Evolutionary conservation across 164 flowering plant species (phyloP).

Genomic region (Vitis amurensis): DNA sequence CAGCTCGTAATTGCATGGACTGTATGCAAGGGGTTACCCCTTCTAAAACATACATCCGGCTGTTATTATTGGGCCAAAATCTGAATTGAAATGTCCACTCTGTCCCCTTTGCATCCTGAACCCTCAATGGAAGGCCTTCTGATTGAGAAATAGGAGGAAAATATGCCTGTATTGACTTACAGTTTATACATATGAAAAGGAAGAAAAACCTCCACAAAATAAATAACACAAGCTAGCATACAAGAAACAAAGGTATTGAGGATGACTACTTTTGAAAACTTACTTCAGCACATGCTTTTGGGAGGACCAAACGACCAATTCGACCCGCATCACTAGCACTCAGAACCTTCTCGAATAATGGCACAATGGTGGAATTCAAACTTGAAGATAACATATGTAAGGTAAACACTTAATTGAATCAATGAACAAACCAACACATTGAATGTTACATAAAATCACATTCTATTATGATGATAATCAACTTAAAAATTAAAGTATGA

Average conservation of each 20-base stretch:
- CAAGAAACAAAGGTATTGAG: background rate
- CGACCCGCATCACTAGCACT: conserved; percentile 99
- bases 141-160: conserved; percentile 91
- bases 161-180: conserved; percentile 68
- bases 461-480: background rate
- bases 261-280: conserved; percentile 15
- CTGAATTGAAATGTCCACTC: conserved; percentile 98
- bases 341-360: conserved; percentile 92
- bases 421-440: background rate
- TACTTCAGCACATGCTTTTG: conserved; percentile 99
- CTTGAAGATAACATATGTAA: conserved; percentile 45
- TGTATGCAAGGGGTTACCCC: conserved; percentile 99
- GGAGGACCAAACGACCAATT: conserved; percentile 96
- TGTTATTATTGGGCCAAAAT: conserved; percentile 99
- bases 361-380: conserved; percentile 85
- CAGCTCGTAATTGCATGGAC: conserved; percentile 93
- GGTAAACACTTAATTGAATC: conserved; percentile 22
- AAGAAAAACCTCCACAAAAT: background rate
- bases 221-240: too few relatives aligned
- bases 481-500: background rate
- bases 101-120: conserved; percentile 94
- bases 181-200: conserved; percentile 13
- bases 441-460: too few relatives aligned
- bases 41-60: conserved; percentile 98
- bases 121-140: conserved; percentile 83